phyloP scores from a whole-genome alignment of 2,329 filamentous ascomycete genomes.

The Dactylellina cionopaga region DNA sequence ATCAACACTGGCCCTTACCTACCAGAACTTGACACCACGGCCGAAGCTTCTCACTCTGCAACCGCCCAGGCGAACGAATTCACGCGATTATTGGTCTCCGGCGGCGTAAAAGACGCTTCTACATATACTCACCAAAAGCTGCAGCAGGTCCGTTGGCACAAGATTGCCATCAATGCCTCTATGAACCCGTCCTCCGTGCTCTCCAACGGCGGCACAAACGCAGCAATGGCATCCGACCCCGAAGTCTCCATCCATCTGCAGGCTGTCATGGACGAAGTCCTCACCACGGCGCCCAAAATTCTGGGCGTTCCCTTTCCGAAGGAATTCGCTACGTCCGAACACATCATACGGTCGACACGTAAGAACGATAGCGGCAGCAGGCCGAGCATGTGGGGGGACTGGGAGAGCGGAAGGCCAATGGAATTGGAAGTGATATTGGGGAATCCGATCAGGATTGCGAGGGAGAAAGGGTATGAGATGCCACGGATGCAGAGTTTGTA shows the following conservation, averaged over 20 bases:
- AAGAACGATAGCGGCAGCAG: conserved; percentile 70
- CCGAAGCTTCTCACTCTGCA: conserved; percentile 49
- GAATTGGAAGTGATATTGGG: conserved; percentile 78
- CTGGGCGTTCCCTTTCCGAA: conserved; percentile 37
- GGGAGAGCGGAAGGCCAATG: conserved; percentile 73
- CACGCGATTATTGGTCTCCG: conserved; percentile 62
- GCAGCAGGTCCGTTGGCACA: conserved; percentile 69
- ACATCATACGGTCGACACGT: conserved; percentile 71
- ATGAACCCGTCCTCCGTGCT: conserved; percentile 58
- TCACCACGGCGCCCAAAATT: conserved; percentile 43
- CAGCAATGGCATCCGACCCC: conserved; percentile 72
- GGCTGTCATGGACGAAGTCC: conserved; percentile 73
- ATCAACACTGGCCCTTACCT: conserved; percentile 61
- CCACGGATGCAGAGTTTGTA: conserved; percentile 64
- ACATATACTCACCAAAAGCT: conserved; percentile 66
- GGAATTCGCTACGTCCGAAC: conserved; percentile 72
- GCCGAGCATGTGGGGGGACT: conserved; percentile 76
- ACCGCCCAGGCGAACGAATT: conserved; percentile 54
- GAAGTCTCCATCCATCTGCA: conserved; percentile 72
- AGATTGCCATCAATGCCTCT: conserved; percentile 61
- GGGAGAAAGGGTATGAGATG: conserved; percentile 72
- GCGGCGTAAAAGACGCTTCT: conserved; percentile 62
- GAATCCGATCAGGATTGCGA: conserved; percentile 74
- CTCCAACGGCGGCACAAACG: conserved; percentile 72
- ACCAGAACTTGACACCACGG: conserved; percentile 65